Conservation (phyloP, 768 basidiomycete genomes). For the Cyathus striatus region DNA sequence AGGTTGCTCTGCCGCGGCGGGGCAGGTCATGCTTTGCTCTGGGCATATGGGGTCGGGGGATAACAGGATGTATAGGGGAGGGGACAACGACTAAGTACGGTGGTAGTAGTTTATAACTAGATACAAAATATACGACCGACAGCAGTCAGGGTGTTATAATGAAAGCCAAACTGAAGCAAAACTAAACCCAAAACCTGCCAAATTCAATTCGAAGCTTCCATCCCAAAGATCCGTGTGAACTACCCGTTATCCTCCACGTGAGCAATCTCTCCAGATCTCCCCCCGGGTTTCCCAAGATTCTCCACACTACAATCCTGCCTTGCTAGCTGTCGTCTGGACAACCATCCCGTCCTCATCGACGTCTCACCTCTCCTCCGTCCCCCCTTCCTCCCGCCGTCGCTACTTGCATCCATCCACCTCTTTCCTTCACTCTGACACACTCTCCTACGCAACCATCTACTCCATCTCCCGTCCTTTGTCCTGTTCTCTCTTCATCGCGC, state of each 20-base stretch:
- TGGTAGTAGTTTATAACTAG: slow-evolving; percentile 3
- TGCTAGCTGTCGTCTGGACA: slow-evolving; percentile 11
- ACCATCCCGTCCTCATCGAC: background rate
- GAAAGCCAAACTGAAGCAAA: no score
- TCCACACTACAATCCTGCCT: no score
- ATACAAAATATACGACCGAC: slow-evolving; percentile 10
- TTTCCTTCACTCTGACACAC: no score
- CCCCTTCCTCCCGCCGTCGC: slow-evolving; percentile 1
- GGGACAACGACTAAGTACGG: slow-evolving; percentile 9
- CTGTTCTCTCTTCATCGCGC: background rate
- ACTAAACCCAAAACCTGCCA: no score
- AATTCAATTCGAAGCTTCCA: slow-evolving; percentile 17
- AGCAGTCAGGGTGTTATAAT: slow-evolving; percentile 13
- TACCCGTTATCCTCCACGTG: slow-evolving; percentile 14
- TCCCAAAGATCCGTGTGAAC: slow-evolving; percentile 9
- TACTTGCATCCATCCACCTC: no score
- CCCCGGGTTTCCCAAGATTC: no score
- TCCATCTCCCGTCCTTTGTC: no score
- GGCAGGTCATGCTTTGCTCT: slow-evolving; percentile 26
- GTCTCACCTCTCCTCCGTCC: slow-evolving; percentile 5
- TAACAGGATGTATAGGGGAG: slow-evolving; percentile 14
- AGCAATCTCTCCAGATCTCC: no score
- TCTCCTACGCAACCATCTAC: no score
- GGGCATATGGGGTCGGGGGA: slow-evolving; percentile 28
- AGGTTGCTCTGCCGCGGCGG: slow-evolving; percentile 35